A percentile compares a stretch with the other conserved stretches of the same genome.
These are phyloP conservation scores for Aspergillus mulundensis DNA, from an alignment of 495 filamentous ascomycete species.

Conservation along the genomic window DNA sequence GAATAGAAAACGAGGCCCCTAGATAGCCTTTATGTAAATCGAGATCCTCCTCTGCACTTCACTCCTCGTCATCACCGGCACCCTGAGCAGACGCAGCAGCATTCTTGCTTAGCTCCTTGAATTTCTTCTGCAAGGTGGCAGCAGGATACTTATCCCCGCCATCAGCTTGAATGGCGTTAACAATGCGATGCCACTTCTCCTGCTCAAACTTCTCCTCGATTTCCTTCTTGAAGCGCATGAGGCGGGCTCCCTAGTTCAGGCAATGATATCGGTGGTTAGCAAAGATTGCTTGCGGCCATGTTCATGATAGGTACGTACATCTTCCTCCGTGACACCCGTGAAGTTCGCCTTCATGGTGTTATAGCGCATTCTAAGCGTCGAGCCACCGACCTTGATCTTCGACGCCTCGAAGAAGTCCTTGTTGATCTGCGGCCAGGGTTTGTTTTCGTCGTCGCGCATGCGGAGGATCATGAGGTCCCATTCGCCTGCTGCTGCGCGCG, in stretches of 20 bases:
- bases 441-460: slow-evolving; percentile 20
- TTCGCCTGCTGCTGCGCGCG: slow-evolving; percentile 4
- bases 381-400: slow-evolving; percentile 10
- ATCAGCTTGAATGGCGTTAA: slow-evolving; percentile 8
- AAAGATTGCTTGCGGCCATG: too few species aligned
- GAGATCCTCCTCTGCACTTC: not conserved
- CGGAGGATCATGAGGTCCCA: slow-evolving; percentile 19
- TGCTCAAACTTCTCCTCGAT: slow-evolving; percentile 23
- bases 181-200: slow-evolving; percentile 22
- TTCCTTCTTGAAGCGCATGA: slow-evolving; percentile 19
- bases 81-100: not conserved
- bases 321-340: slow-evolving; percentile 7
- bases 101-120: slow-evolving; percentile 17
- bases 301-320: slow-evolving; percentile 18
- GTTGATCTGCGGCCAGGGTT: slow-evolving; percentile 20
- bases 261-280: too few species aligned
- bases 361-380: slow-evolving; percentile 18
- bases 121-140: slow-evolving; percentile 22
- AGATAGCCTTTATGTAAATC: not conserved
- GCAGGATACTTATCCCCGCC: slow-evolving; percentile 20
- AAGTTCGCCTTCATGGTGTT: slow-evolving; percentile 25
- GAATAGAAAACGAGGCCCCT: not conserved
- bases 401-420: slow-evolving; percentile 12
- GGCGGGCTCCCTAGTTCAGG: slow-evolving; percentile 16
- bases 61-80: not conserved